Base-by-base conservation (phyloP, 1,284 basidiomycete species). In the Ustilago trichophora region DNA sequence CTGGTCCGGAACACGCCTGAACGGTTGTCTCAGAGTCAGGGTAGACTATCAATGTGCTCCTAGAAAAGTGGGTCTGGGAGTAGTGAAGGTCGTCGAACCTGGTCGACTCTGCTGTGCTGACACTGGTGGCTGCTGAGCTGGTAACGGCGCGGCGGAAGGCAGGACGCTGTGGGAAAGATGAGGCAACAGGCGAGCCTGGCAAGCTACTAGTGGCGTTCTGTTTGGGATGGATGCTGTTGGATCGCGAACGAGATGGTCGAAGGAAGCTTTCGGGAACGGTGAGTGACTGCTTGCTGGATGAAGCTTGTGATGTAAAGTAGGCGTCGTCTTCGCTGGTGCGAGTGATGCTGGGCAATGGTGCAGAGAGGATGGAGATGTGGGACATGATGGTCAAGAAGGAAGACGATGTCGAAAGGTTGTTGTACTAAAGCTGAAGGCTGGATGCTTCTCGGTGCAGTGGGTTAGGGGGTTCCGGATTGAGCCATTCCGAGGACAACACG, bases 1-100 rank as follows among this genome's bases (percentile, higher is more conserved):
- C 51, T 0, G 8, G 18, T 5, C 25, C 44, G 6, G 32, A 45
- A 11, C 6, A 11, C 8, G 33, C 26, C 19, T 27, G 44, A 2
- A 29, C 18, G 12, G 44, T 34, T 0, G n/a, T 4, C 45, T 65
- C 50, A 6, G 50, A 49, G 29, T 37, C 44, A 7, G 56, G 32
- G 32, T 67, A 60, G 26, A 67, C 57, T 0, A 67, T 56, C 25
- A 67, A 29, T 2, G 64, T 67, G 35, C 56, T 60, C 3, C 64
- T 21, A 6, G 56, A 59, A 24, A 67, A 67, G 36, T 67, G 57
- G 9, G 64, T 67, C 31, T 67, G 57, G 6, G 64, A 50, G 32
- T 67, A 67, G 48, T 67, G 64, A 18, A 67, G 37, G 16, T 51
- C 56, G 56, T 60, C 64, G n/a, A 55, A 67, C 0, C 53, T 26